Evolutionary conservation across 2,329 filamentous ascomycete genomes (phyloP).

Genomic region (Aspergillus unguis): DNA sequence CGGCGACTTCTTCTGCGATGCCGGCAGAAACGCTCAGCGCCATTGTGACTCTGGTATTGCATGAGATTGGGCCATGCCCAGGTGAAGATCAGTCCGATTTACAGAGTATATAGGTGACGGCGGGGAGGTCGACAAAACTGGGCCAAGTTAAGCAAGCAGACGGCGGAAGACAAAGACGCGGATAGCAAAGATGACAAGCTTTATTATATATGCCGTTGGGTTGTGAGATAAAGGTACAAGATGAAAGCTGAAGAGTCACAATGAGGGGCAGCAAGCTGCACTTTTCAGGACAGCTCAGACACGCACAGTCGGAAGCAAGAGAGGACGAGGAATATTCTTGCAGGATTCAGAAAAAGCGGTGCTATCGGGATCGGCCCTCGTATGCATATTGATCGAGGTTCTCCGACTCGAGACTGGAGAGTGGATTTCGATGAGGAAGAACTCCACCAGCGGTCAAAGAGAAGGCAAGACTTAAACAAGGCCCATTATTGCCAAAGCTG

Average conservation of each 20-base stretch:
- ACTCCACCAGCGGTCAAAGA: slow-evolving; percentile 2
- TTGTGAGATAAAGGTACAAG: slow-evolving; percentile 1
- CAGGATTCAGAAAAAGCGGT: slow-evolving; percentile 14
- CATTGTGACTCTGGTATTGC: slow-evolving; percentile 26
- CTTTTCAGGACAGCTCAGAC: slow-evolving; percentile 16
- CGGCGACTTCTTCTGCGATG: slow-evolving; percentile 53
- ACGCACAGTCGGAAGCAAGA: slow-evolving; percentile 10
- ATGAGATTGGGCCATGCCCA: no score
- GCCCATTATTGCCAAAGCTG: not conserved
- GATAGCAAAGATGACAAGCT: not conserved
- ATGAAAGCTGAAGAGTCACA: slow-evolving; percentile 1
- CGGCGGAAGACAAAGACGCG: not conserved
- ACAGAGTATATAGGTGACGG: not conserved
- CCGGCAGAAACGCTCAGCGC: slow-evolving; percentile 44
- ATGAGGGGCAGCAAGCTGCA: slow-evolving; percentile 13
- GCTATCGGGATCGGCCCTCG: slow-evolving; percentile 18
- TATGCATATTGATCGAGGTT: slow-evolving; percentile 16
- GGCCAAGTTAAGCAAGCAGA: not conserved
- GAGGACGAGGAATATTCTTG: slow-evolving; percentile 5
- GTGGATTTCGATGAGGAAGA: not conserved
- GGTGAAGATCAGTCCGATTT: not conserved
- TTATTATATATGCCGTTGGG: not conserved
- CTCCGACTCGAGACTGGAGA: slow-evolving; percentile 4
- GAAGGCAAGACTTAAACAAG: not conserved
- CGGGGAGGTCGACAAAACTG: not conserved